Percentiles rank a stretch among this genome's conserved stretches.
Conservation (phyloP, 2,329 filamentous ascomycete species). For the Claviceps monticola region DNA sequence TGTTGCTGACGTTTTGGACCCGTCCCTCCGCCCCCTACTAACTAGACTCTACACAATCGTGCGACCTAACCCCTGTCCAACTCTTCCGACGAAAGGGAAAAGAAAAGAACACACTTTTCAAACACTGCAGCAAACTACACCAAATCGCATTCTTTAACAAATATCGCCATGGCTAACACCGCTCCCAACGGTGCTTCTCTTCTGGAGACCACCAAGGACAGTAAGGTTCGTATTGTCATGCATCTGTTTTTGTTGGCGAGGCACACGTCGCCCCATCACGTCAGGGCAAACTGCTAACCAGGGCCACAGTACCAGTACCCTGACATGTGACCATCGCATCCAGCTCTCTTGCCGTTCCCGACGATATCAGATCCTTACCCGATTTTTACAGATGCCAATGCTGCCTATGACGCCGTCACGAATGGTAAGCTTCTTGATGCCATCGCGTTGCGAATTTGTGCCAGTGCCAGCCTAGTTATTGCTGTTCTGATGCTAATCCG, state of each 20-base stretch:
- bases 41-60: slow-evolving; percentile 5
- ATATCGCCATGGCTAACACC: slow-evolving; percentile 18
- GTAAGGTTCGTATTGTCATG: slow-evolving; percentile 31
- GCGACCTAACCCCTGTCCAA: slow-evolving; percentile 4
- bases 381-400: slow-evolving; percentile 28
- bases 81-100: slow-evolving; percentile 1
- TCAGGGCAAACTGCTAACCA: not conserved
- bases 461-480: slow-evolving; percentile 9
- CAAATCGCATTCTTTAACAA: not conserved
- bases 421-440: slow-evolving; percentile 19
- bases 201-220: slow-evolving; percentile 34
- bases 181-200: slow-evolving; percentile 32
- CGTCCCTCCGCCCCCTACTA: slow-evolving; percentile 4
- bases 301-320: not conserved
- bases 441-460: not conserved
- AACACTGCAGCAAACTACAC: slow-evolving; percentile 3
- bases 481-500: slow-evolving; percentile 3
- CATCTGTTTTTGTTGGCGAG: slow-evolving; percentile 2
- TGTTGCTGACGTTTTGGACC: slow-evolving; percentile 4
- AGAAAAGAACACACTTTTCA: slow-evolving; percentile 2
- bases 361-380: not conserved
- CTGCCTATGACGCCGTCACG: slow-evolving; percentile 33
- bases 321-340: slow-evolving; percentile 2
- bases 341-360: slow-evolving; percentile 2
- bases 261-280: not conserved